These are phyloP conservation scores for Fonsecaea erecta DNA, from an alignment of 2,329 filamentous ascomycete species.

Conservation along the genomic window DNA sequence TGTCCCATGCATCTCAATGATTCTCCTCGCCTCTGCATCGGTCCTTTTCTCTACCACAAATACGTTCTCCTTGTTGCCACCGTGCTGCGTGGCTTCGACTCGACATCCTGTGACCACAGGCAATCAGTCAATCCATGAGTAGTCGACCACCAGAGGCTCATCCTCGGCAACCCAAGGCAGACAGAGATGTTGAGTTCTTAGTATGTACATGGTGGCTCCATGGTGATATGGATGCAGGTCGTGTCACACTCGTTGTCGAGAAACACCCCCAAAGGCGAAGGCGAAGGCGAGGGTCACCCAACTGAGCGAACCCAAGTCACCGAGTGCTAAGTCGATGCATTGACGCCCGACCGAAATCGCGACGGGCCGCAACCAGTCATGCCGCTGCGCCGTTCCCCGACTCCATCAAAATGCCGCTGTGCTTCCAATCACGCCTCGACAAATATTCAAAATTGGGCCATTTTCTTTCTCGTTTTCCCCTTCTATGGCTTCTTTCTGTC, in stretches of 20 bases:
- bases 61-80: background rate
- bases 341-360: constrained; percentile 28
- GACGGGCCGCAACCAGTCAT: constrained; percentile 8
- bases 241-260: background rate
- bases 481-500: background rate
- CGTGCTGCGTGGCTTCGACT: background rate
- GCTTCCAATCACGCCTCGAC: constrained; percentile 16
- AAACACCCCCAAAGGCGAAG: background rate
- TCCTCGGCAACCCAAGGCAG: background rate
- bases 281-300: background rate
- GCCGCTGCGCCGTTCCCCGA: constrained; percentile 3
- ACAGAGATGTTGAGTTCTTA: background rate
- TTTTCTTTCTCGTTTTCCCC: background rate
- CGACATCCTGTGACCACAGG: background rate
- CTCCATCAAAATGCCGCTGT: background rate
- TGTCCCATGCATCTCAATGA: too few species aligned
- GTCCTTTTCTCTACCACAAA: background rate
- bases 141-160: background rate
- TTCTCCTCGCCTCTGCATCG: too few species aligned
- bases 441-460: background rate
- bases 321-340: constrained; percentile 14
- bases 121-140: background rate
- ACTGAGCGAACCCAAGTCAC: background rate
- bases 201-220: background rate
- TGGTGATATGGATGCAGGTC: background rate